Base-by-base conservation (phyloP, 1,284 basidiomycete genomes). In the Heterobasidion parviporum region DNA sequence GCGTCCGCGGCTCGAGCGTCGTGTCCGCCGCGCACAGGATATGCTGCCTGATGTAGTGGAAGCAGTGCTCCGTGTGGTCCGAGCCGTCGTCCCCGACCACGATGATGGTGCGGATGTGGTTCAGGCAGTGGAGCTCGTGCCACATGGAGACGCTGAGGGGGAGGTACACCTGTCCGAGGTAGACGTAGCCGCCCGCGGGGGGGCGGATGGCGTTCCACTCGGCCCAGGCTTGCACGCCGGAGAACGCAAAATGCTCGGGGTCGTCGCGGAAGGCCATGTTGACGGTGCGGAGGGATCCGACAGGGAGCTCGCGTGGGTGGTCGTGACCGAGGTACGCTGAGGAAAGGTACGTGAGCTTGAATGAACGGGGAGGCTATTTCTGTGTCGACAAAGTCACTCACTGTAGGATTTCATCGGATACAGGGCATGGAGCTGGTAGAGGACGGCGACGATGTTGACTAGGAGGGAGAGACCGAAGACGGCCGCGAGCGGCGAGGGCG, bases 81-180 rank as follows among this genome's bases (percentile, higher is more conserved):
- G 51, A n/a, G 51, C 51, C 51, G 38, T 52, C 38, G 38, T 43
- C 51, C n/a, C 35, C 35, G 20, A 38, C 9, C 34, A 18, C 51
- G 14, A 52, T 12, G 51, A 52, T 16, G 14, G 12, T 36, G 35
- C 58, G 58, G 6, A 59, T 16, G 43, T 18, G 43, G 46, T 52
- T 56, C 8, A 59, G 46, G 43, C 58, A 59, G 44, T 57, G 58
- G 32, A 59, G 26, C 41, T 59, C 53, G 49, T 59, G 58, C 46
- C 50, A 57, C 18, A 59, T 45, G 18, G 53, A 18, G 35, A 55
- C 35, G 14, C 34, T 32, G 54, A 57, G 57, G 26, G 36, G 50
- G 12, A 50, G 16, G 26, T 16, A 14, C 20, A 10, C 8, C 33
- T 36, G 18, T 4, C 54, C 54, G 26, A 56, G 45, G 32, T 47